Evolutionary conservation across 306 rosid species (phyloP), one percentile per base, ranked within the genome.

Genomic region (Vigna reflexopilosa): DNA sequence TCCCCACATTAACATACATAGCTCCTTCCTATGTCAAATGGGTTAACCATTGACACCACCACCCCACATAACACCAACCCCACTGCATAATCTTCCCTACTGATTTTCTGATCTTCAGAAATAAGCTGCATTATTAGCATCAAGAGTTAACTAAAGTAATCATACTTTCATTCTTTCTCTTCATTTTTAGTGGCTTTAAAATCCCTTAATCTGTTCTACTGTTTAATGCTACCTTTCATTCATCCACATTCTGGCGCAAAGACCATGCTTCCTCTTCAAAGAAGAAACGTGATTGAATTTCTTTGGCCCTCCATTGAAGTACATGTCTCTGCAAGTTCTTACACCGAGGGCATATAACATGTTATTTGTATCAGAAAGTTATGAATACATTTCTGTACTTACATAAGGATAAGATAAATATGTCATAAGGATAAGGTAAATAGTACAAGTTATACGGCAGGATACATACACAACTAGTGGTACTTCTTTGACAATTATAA

Each of bases 361-460:
- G 70, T 17, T 17, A 19, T 38, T 66, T 66, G 32, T 66, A 42
- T 66, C 10, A 66, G 20, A 16, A 40, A 42, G 20, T 64, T 28
- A 64, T 36, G 49, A 64, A 38, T 64, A n/a, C 28, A 7, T 8
- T 36, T 36, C 28, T 1, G 12, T 40, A n/a, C 51, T 1, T 16
- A 65, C 50, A 65, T 10, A 40, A 65, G 52, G 32, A 66, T 17
- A 66, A 40, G 70, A 65, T 65, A 38, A 38, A 65, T 38, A 34
- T 2, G 26, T n/a, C 48, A 64, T 9, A 17, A 64, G 70, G 30
- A 65, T n/a, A 65, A 38, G 70, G 40, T 65, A 65, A 38, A 66
- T 66, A 36, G 17, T 38, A 40, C 51, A 17, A 0, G 22, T 62
- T 36, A 44, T 3, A 12, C 8, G 72, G 6, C 54, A 42, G 12